Base-by-base conservation (phyloP, 495 filamentous ascomycete species). In the Talaromyces trachyspermus region DNA sequence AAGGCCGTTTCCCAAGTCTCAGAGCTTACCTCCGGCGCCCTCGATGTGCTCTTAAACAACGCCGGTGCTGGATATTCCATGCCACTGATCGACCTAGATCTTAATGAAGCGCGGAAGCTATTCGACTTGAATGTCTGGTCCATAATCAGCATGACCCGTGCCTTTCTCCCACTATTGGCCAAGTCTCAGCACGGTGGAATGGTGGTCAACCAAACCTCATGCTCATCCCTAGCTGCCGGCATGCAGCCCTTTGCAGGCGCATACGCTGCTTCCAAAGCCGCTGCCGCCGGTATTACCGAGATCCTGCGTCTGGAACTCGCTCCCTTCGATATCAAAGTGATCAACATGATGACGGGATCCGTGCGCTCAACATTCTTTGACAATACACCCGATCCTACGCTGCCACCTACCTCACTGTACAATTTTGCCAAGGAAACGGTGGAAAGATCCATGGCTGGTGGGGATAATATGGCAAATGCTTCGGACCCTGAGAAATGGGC, bases 101-200 rank as follows among this genome's bases (percentile, higher is more conserved):
- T 71, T 8, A 51, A 50, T 6, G 58, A 58, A 15, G 64, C 62
- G 6, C 64, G 57, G 30, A 48, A 52, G 45, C 51, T 72, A 14
- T 75, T 65, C 52, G 70, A 75, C 35, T 50, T 65, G 5, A 77
- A 77, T 45, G 53, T 72, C 40, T 69, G 55, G 51, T 60, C 58
- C 2, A 36, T 54, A 2, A 26, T 77, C 17, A 54, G 54, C 10
- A 46, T 72, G 26, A 56, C 55, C 5, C 58, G 70, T 49, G 65
- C 64, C 0, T 75, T 74, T 51, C 44, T 58, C 1, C 69, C 67
- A 4, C 45, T 75, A 35, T 53, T 77, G 1, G 62, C 69, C 29
- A 46, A 62, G 35, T 51, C 70, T 8, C 56, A 57, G 29, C 19
- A 24, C 27, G 17, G 42, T 6, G 63, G 56, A 3, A 49, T 49